Conservation (phyloP, 2,329 filamentous ascomycete species). For the Apiospora hydei region DNA sequence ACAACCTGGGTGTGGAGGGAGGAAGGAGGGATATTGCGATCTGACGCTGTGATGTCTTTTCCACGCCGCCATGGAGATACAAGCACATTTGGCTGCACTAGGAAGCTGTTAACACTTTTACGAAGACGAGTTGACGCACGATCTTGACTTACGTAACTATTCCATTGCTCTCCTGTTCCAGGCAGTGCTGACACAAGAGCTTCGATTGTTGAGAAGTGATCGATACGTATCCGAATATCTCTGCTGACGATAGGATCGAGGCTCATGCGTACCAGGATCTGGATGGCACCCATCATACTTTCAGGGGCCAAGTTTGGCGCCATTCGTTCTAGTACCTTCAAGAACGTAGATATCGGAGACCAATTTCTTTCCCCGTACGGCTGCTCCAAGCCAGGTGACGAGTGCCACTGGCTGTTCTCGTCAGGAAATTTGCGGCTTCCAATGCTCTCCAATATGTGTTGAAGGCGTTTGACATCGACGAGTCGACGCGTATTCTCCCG, state of each 20-base stretch:
- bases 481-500: conserved; percentile 52
- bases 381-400: conserved; percentile 37
- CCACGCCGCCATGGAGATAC: conserved; percentile 56
- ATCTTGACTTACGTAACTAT: conserved; percentile 50
- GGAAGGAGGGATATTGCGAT: conserved; percentile 68
- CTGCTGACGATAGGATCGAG: conserved; percentile 56
- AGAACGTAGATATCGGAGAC: conserved; percentile 51
- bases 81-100: conserved; percentile 59
- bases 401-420: conserved; percentile 36
- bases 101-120: conserved; percentile 29
- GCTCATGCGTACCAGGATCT: conserved; percentile 61
- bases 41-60: conserved; percentile 59
- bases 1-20: conserved; percentile 53
- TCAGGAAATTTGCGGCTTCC: conserved; percentile 61
- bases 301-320: conserved; percentile 45
- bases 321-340: conserved; percentile 50
- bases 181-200: conserved; percentile 53
- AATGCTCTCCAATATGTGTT: conserved; percentile 63
- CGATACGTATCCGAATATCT: conserved; percentile 33
- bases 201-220: conserved; percentile 47
- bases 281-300: conserved; percentile 49
- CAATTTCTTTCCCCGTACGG: conserved; percentile 52
- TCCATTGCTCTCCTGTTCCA: conserved; percentile 44
- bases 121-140: neutral
- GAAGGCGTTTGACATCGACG: conserved; percentile 53